Base-by-base conservation (phyloP, 768 basidiomycete genomes). In the Rubroboletus pulcherrimus region DNA sequence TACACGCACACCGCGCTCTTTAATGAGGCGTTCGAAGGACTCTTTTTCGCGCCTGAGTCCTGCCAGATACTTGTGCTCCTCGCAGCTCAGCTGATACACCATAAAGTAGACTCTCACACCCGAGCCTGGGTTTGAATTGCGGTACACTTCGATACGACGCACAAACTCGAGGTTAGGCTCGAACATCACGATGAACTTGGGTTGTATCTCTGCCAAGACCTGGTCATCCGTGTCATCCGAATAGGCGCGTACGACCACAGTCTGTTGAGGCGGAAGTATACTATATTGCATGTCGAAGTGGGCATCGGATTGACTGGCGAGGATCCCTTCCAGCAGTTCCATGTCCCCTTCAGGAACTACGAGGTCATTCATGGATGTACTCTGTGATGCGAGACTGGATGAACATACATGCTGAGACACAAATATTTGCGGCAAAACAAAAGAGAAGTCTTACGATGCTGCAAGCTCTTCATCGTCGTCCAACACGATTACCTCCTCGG, bases 161-260 rank as follows among this genome's bases (percentile, higher is more conserved):
- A 98, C 83, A 63, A 98, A 99, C 50, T 96, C 90, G 67, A 93
- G 87, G 63, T 86, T 90, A 3, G 96, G 94, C 66, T 99, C 97
- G 60, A 89, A 93, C 89, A 98, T 92, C 45, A 98, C 84, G 50
- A 99, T 87, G 66, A 94, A 98, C 58, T 87, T 84, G 2, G 97
- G 97, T 56, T 87, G 78, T 8, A 98, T 77, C 68, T 99, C 96
- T 40, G 84, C 80, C 33, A 99, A 76, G 48, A 98, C 74, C 39
- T 85, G 81, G 68, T 99, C 97, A 62, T 99, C 97, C 3, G 89
- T 83, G 66, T 98, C 97, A 44, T 94, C 94, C 0, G 89, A 86
- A 66, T 93, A 99, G 1, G 91, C 81, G 4, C 95, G 82, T 31
- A 99, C 81, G 40, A 98, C 70, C 21, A 98, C 84, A 0, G 89